Conservation (phyloP, 2,329 filamentous ascomycete genomes). For the Phyllosticta citrichinensis region DNA sequence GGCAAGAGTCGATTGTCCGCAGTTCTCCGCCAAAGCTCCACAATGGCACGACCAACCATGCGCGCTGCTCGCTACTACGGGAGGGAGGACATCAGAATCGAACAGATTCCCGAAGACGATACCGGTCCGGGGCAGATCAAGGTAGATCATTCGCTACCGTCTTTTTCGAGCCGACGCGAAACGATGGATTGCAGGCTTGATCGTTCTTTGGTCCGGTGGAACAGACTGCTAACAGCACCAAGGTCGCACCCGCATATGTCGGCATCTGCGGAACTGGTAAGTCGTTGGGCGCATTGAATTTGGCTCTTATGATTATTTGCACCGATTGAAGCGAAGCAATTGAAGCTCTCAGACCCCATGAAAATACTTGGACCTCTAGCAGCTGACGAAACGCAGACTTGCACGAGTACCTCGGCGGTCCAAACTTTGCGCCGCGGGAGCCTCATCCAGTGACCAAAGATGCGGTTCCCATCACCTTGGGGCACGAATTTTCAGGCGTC, state of each 20-base stretch:
- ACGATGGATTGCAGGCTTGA: neutral
- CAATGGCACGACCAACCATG: slow-evolving; percentile 28
- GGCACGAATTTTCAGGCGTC: slow-evolving; percentile 55
- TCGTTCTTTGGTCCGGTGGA: neutral
- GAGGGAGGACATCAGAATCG: slow-evolving; percentile 45
- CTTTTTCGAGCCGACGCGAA: neutral
- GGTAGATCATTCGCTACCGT: slow-evolving; percentile 14
- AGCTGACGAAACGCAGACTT: slow-evolving; percentile 27
- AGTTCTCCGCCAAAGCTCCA: neutral
- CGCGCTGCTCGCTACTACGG: slow-evolving; percentile 46
- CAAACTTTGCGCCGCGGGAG: slow-evolving; percentile 38
- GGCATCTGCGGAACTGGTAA: slow-evolving; percentile 39
- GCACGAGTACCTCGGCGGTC: slow-evolving; percentile 43
- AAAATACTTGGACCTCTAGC: neutral
- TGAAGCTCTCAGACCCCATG: slow-evolving; percentile 12
- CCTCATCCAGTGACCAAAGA: slow-evolving; percentile 51
- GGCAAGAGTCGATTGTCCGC: neutral
- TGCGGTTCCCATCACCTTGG: slow-evolving; percentile 48
- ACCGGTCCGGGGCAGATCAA: slow-evolving; percentile 43
- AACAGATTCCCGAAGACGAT: slow-evolving; percentile 38
- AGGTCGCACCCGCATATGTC: slow-evolving; percentile 33
- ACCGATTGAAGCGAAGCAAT: neutral
- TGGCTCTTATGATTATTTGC: no score
- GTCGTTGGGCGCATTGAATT: neutral
- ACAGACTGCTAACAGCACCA: neutral